Evolutionary conservation across 805 yeast genomes (phyloP), one percentile per base, ranked within the genome.

Genomic region (Groenewaldozyma salmanticensis): DNA sequence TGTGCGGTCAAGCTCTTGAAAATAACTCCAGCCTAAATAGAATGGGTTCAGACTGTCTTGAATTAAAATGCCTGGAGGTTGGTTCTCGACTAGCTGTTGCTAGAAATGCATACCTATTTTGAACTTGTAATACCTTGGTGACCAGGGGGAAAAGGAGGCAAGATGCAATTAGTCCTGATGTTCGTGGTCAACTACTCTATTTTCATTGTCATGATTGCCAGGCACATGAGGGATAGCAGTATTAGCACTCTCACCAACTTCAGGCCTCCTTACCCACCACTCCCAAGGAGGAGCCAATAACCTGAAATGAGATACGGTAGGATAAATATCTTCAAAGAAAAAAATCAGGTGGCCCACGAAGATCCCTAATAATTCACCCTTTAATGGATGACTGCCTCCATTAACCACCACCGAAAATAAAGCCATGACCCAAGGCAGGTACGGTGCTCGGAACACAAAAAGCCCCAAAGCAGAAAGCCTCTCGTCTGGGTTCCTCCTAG

Each of bases 201-300:
- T n/a, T n/a, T 9, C 9, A 13, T 27, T 9, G 29, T 27, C 29
- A 27, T 27, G 11, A 27, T 13, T 27, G 29, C 13, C 29, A 13
- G 13, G 11, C 11, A 13, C 29, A 27, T 13, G 9, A 27, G 29
- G 13, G 13, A 27, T 13, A 9, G 29, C 29, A 13, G 29, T 13
- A 27, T 27, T 27, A 9, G 9, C 29, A 27, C 29, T 27, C 11
- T 13, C 13, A 27, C 13, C 13, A 9, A 22, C 20, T 11, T 7
- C 16, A 7, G 11, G 6, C 9, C 17, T 35, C 21, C 16, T 15
- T 11, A 13, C 20, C n/a, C 41, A 44, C 48, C 50, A 46, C 16
- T 32, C 44, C 72, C 73, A 68, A 4, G 68, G 62, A 5, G 74
- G 73, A n/a, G 59, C 51, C 21, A 70, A 50, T 2, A 61, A 60